These are phyloP conservation scores for Vanrija humicola DNA, from an alignment of 1,284 basidiomycete genomes.

Conservation along the genomic window DNA sequence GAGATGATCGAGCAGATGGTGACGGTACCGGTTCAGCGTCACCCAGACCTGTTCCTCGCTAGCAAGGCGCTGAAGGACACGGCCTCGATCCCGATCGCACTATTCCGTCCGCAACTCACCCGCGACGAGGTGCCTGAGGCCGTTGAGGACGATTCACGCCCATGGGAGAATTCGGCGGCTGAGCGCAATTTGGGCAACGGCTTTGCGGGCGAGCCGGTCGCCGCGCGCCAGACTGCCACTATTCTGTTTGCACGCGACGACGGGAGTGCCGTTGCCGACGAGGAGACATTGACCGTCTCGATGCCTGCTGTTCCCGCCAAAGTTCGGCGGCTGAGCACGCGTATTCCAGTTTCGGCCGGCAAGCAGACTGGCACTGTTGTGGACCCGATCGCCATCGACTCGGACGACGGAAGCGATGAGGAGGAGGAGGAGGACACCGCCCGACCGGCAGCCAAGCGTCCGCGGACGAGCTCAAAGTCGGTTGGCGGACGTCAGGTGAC, in stretches of 20 bases:
- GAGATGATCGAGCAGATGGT: slow-evolving; percentile 42
- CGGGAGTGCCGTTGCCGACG: slow-evolving; percentile 10
- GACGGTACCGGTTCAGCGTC: slow-evolving; percentile 12
- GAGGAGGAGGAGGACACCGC: slow-evolving; percentile 10
- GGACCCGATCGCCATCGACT: slow-evolving; percentile 38
- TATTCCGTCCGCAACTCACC: slow-evolving; percentile 37
- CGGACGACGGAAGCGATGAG: slow-evolving; percentile 26
- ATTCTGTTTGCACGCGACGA: slow-evolving; percentile 20
- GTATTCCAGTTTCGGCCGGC: neutral
- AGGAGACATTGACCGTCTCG: neutral
- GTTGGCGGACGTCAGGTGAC: slow-evolving; percentile 17
- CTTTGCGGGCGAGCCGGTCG: slow-evolving; percentile 33
- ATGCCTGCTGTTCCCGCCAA: neutral
- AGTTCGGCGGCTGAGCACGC: slow-evolving; percentile 3
- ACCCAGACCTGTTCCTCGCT: slow-evolving; percentile 33
- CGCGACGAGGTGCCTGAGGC: slow-evolving; percentile 31
- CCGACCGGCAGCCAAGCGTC: slow-evolving; percentile 19
- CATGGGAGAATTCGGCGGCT: slow-evolving; percentile 30
- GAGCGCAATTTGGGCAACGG: slow-evolving; percentile 43
- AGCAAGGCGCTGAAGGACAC: slow-evolving; percentile 30
- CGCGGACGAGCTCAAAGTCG: slow-evolving; percentile 16
- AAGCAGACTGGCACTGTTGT: slow-evolving; percentile 19
- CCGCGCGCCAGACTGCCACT: slow-evolving; percentile 27
- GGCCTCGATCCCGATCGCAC: slow-evolving; percentile 33
- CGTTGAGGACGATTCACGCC: neutral